These are phyloP conservation scores for Colletotrichum tamarilloi DNA, from an alignment of 2,329 filamentous ascomycete genomes.

Conservation along the genomic window DNA sequence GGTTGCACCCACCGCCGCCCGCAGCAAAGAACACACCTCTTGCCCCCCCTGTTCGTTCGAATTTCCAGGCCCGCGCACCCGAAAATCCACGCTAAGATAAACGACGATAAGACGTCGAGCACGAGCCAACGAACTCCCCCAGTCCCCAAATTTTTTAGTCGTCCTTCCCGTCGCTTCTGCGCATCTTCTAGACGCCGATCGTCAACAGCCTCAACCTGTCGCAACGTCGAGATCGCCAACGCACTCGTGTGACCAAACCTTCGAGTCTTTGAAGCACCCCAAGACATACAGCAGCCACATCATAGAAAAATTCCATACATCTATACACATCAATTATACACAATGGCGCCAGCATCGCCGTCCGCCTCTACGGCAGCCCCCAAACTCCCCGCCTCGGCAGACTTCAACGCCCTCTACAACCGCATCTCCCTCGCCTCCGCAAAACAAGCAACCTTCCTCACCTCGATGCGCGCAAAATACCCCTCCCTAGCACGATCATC, in stretches of 20 bases:
- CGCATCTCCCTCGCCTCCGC: slow-evolving; percentile 53
- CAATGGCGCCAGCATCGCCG: slow-evolving; percentile 30
- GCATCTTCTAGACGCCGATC: background rate
- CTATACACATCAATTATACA: background rate
- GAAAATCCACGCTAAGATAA: slow-evolving; percentile 7
- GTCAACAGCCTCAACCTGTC: background rate
- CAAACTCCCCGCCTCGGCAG: slow-evolving; percentile 46
- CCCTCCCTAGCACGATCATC: slow-evolving; percentile 28
- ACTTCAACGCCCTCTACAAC: slow-evolving; percentile 54
- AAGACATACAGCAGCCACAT: too few species aligned
- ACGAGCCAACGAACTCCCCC: background rate
- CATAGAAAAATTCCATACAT: background rate
- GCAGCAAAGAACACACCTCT: background rate
- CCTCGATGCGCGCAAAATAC: slow-evolving; percentile 38
- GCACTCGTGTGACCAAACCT: background rate
- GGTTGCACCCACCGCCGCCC: background rate
- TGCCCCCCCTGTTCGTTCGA: background rate
- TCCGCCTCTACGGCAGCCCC: slow-evolving; percentile 43
- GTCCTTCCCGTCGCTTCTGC: background rate
- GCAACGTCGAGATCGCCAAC: background rate
- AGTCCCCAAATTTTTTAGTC: background rate
- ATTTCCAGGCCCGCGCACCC: background rate
- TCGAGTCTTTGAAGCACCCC: too few species aligned
- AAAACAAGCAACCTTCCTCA: slow-evolving; percentile 47
- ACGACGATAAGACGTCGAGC: background rate